Percentiles rank a stretch among this genome's conserved stretches.
These are phyloP conservation scores for Lichtheimia hyalospora DNA, from an alignment of 371 early-diverging fungal species.

Conservation along the genomic window DNA sequence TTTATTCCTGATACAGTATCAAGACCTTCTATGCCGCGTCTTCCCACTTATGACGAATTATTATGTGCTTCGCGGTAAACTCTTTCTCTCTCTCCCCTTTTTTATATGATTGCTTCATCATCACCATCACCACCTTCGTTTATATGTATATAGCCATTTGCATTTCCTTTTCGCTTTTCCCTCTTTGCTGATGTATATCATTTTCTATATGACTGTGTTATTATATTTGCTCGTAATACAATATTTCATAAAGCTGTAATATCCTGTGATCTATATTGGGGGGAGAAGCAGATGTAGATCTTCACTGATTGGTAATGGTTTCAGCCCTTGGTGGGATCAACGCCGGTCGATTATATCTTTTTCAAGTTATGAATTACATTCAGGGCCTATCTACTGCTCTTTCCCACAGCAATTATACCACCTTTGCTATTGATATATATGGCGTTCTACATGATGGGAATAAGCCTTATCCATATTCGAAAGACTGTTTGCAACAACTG, in stretches of 20 bases:
- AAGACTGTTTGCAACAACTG: constrained; percentile 19
- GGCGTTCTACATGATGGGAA: constrained; percentile 48
- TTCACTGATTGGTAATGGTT: too few relatives aligned
- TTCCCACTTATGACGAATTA: constrained; percentile 27
- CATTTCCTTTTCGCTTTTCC: background rate
- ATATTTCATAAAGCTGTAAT: too few relatives aligned
- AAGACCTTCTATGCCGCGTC: background rate
- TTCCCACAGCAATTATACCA: constrained; percentile 22
- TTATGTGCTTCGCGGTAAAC: constrained; percentile 7
- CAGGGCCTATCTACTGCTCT: background rate
- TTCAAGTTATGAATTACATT: background rate
- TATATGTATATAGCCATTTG: too few relatives aligned
- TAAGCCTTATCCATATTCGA: constrained; percentile 32
- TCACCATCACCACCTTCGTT: too few relatives aligned
- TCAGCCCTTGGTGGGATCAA: too few relatives aligned
- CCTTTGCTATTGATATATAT: constrained; percentile 47
- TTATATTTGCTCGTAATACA: too few relatives aligned
- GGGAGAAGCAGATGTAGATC: too few relatives aligned
- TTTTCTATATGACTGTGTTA: background rate
- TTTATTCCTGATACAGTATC: background rate
- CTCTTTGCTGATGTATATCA: background rate
- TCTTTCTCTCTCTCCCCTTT: background rate
- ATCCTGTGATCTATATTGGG: too few relatives aligned
- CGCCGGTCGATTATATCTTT: too few relatives aligned
- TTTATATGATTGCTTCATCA: too few relatives aligned